Conservation (phyloP, 805 yeast genomes). For the Saccharomycopsis sp. region DNA sequence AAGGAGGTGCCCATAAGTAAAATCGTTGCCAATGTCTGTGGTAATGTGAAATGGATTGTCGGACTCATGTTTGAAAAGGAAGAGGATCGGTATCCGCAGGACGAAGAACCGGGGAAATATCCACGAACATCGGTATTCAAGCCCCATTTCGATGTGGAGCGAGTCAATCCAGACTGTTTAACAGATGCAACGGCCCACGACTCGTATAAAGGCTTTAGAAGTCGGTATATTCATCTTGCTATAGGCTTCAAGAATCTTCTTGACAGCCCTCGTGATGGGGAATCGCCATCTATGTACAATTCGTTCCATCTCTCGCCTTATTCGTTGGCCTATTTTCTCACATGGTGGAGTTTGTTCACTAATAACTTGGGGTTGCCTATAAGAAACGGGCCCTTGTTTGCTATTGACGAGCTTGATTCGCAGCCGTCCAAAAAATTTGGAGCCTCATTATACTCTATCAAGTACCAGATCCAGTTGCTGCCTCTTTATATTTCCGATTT, state of each 20-base stretch:
- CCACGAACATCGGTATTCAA: constrained; percentile 42
- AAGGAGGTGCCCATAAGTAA: constrained; percentile 31
- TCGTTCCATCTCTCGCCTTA: constrained; percentile 68
- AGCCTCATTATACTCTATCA: constrained; percentile 60
- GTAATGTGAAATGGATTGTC: constrained; percentile 68
- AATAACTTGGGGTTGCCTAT: constrained; percentile 76
- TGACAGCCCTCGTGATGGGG: constrained; percentile 7
- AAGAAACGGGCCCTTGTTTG: constrained; percentile 63
- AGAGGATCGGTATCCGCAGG: constrained; percentile 31
- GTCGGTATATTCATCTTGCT: constrained; percentile 56
- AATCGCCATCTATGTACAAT: constrained; percentile 38
- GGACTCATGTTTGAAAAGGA: constrained; percentile 66
- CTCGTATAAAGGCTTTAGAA: constrained; percentile 54
- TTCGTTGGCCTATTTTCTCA: constrained; percentile 58
- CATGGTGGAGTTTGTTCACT: constrained; percentile 78
- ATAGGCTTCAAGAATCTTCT: constrained; percentile 30
- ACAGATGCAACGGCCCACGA: constrained; percentile 42
- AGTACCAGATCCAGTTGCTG: constrained; percentile 60
- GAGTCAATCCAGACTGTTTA: constrained; percentile 51
- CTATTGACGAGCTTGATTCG: constrained; percentile 37
- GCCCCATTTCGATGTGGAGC: constrained; percentile 58
- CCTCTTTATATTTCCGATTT: constrained; percentile 70
- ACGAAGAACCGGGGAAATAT: constrained; percentile 28
- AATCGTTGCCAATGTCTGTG: constrained; percentile 53
- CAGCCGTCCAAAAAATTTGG: constrained; percentile 47